phyloP scores from a whole-genome alignment of 192 early-diverging fungal species.

The Podila minutissima region DNA sequence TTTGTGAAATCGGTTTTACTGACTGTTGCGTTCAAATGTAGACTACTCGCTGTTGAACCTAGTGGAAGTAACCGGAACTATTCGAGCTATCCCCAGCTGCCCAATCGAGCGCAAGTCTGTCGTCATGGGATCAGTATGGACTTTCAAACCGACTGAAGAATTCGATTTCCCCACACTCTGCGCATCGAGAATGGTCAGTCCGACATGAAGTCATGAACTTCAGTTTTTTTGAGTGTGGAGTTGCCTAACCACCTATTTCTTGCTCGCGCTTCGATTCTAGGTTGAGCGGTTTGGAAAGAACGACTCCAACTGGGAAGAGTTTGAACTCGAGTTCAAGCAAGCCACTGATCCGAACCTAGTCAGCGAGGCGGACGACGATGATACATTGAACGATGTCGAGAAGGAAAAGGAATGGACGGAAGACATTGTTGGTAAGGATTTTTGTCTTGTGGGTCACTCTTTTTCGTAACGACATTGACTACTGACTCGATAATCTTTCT shows the following conservation, averaged over 20 bases:
- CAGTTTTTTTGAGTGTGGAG: background rate
- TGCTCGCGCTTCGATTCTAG: conserved; percentile 4
- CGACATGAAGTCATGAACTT: background rate
- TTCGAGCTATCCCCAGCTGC: conserved; percentile 73
- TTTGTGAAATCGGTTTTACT: no score
- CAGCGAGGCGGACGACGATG: background rate
- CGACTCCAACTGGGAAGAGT: conserved; percentile 81
- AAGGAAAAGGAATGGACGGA: conserved; percentile 17
- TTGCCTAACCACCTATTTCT: background rate
- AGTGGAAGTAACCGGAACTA: conserved; percentile 21
- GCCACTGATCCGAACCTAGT: background rate
- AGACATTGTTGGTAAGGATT: background rate
- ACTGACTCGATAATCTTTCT: background rate
- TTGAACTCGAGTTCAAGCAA: conserved; percentile 61
- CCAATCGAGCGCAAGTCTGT: conserved; percentile 86
- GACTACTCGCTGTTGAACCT: conserved; percentile 31
- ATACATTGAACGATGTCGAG: background rate
- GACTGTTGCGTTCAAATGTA: background rate
- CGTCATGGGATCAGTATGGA: conserved; percentile 94
- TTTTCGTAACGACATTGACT: background rate
- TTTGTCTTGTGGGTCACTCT: background rate
- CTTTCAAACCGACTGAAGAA: conserved; percentile 72
- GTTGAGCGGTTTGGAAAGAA: conserved; percentile 90
- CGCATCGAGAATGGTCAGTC: conserved; percentile 76
- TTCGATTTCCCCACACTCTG: conserved; percentile 74